Base-by-base conservation (phyloP, 495 filamentous ascomycete genomes). In the Annulohypoxylon maeteangense region DNA sequence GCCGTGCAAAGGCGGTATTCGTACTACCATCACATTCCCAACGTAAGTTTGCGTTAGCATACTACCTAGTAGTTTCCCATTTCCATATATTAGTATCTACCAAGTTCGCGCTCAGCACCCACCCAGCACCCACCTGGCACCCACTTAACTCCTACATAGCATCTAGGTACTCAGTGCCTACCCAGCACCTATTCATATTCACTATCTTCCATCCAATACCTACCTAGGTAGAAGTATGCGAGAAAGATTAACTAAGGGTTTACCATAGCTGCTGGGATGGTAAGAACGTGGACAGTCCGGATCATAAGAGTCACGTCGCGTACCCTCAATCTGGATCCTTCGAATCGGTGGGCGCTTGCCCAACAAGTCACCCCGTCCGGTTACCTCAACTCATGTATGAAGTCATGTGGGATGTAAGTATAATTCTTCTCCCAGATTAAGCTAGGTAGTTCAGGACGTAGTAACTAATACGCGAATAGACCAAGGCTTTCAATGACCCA, bases 221-320 rank as follows among this genome's bases (percentile, higher is more conserved):
- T 14, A 11, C 23, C 7, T n/a, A n/a, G n/a, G n/a, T n/a, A n/a
- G n/a, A 36, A 34, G 18, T 3, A 2, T 6, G 22, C 7, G 3
- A 22, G 2, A 16, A 14, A 38, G 7, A 40, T 7, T 56, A 4
- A 40, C 53, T 40, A 14, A 40, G 12, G 2, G 10, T 40, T 12
- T 7, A 12, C 6, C 20, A 14, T 60, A 60, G 57, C 18, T 76
- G 75, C 81, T 92, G 90, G 90, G 89, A 92, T 65, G 90, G 90
- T 18, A 83, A 90, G 73, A 85, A 90, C 62, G 68, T 84, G 11
- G 89, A 91, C 62, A 84, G 87, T 4, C 36, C 68, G 0, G 83
- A 90, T 72, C 90, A 92, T 78, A 86, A 84, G 67, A 85, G 82
- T 48, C 90, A 93, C 72, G 79, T 81, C 1, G 79, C 80, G 8